These are phyloP conservation scores for Penicillium dipodomyicola DNA, from an alignment of 495 filamentous ascomycete species.

Conservation along the genomic window DNA sequence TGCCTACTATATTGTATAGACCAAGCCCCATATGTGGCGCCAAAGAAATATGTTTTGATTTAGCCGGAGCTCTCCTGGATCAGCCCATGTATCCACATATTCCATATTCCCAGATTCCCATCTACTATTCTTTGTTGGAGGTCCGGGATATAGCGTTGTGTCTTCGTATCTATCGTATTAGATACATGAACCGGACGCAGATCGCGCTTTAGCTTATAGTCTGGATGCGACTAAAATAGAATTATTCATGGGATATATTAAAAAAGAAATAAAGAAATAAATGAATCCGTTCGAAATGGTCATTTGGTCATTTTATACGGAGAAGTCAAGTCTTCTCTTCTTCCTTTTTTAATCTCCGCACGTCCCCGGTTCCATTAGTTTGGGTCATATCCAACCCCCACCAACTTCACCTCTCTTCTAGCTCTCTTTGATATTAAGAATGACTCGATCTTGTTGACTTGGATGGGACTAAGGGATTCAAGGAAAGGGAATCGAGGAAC, in stretches of 20 bases:
- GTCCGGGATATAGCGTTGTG: not conserved
- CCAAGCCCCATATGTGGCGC: not conserved
- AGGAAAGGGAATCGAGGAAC: not conserved
- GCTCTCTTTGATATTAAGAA: not conserved
- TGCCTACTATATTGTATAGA: not conserved
- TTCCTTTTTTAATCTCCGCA: slow-evolving; percentile 27
- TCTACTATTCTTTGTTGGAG: not conserved
- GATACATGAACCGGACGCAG: slow-evolving; percentile 10
- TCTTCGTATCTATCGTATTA: slow-evolving; percentile 7
- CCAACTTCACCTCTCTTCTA: slow-evolving; percentile 5
- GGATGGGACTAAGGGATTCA: not conserved
- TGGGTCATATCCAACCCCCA: slow-evolving; percentile 22
- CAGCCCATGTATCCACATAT: slow-evolving; percentile 9
- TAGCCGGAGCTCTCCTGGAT: slow-evolving; percentile 10
- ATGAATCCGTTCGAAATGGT: not conserved
- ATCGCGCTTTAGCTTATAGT: slow-evolving; percentile 7
- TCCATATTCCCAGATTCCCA: not conserved
- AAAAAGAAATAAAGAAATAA: not conserved
- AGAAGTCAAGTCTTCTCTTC: not conserved
- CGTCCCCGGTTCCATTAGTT: slow-evolving; percentile 22
- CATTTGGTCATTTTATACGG: not conserved
- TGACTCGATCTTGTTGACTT: not conserved
- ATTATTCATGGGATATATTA: not conserved
- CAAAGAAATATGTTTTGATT: not conserved
- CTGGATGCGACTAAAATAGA: slow-evolving; percentile 13